phyloP scores from a whole-genome alignment of 306 rosid species.

The Medicago truncatula region MtrunA17r5.0-ANR NC_053043.1:49551001-49551500 shows the following conservation, averaged over 20 bases:
- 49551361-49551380: slow-evolving; percentile 23
- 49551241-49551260: background rate
- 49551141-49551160: too few relatives aligned
- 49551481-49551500: too few relatives aligned
- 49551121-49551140: background rate
- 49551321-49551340: background rate
- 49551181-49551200: background rate
- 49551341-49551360: background rate
- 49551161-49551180: background rate
- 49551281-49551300: background rate
- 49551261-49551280: background rate
- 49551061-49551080: background rate
- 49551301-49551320: background rate
- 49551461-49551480: background rate
- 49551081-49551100: background rate
- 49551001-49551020: background rate
- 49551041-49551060: slow-evolving; percentile 23
- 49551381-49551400: slow-evolving; percentile 10
- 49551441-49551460: slow-evolving; percentile 10
- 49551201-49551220: background rate
- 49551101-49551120: background rate
- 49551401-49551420: slow-evolving; percentile 13
- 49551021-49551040: background rate
- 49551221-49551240: background rate
- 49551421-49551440: background rate